Evolutionary conservation across 805 yeast species (phyloP).

Genomic region (Scheffersomyces coipomensis): DNA sequence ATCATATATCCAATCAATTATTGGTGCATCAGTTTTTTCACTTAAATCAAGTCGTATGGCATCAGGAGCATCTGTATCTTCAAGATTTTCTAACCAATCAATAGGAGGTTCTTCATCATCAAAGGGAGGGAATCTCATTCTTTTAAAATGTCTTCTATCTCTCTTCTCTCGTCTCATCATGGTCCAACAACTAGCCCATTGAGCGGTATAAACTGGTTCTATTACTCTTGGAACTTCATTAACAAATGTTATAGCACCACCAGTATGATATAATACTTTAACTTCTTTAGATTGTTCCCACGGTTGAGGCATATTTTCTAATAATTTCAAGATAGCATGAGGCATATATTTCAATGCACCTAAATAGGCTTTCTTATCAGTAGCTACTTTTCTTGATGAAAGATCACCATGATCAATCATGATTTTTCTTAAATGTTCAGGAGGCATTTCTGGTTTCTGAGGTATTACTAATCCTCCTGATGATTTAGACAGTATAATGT

Average conservation of each 20-base stretch:
- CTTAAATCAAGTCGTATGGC: conserved; percentile 68
- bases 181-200: conserved; percentile 93
- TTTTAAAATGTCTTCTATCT: conserved; percentile 82
- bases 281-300: conserved; percentile 92
- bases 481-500: conserved; percentile 17
- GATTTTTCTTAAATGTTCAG: conserved; percentile 86
- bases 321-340: conserved; percentile 82
- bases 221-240: conserved; percentile 89
- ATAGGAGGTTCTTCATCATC: conserved; percentile 97
- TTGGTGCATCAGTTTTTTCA: conserved; percentile 56
- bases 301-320: conserved; percentile 98
- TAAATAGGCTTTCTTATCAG: conserved; percentile 82
- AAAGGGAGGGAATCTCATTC: conserved; percentile 93
- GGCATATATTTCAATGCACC: conserved; percentile 96
- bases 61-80: conserved; percentile 70
- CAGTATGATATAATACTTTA: conserved; percentile 79
- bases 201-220: conserved; percentile 88
- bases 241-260: conserved; percentile 95
- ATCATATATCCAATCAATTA: conserved; percentile 80
- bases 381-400: conserved; percentile 71
- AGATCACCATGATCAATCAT: conserved; percentile 83
- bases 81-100: conserved; percentile 76
- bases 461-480: conserved; percentile 53
- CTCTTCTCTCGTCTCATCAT: conserved; percentile 93
- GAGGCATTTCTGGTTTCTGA: conserved; percentile 81